Evolutionary conservation across 345 rosid genomes (phyloP), one percentile per base, ranked within the genome.

Genomic region (Microthlaspi erraticum): DNA sequence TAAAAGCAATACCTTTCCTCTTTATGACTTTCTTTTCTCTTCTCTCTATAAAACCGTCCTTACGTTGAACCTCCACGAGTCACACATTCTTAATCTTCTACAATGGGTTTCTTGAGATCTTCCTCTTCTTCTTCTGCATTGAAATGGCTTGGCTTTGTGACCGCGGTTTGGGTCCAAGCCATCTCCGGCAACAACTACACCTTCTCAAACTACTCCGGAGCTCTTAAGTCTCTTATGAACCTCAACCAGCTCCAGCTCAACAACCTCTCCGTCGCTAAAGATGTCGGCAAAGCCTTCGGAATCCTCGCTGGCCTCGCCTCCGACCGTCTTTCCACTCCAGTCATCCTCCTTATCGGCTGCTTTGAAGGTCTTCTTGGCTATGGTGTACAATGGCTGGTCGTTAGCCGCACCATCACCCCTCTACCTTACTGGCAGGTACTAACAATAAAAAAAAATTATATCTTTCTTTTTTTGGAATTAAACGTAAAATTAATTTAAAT

Each of bases 141-240:
- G 17, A 91, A 89, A 86, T 93, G 98, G 98, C 86, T 93, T 23
- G 98, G 97, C 0, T 88, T 93, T 42, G 94, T 93, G 0, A 86
- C 96, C 0, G 98, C 98, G 13, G 94, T 93, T 17, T 93, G 98
- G 98, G 96, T 93, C 16, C 96, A 89, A 76, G 50, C 91, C 62
- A 79, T 93, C 38, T 89, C 98, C 18, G 98, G 98, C 77, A 93
- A 93, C 83, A 93, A 93, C 67, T 91, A 93, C 82, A 85, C 96
- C 1, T 93, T 93, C 79, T 87, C 98, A 1, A 91, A 93, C 62
- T 93, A 93, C 79, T 93, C 98, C 0, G 90, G 85, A 10, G 90
- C 96, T 61, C 81, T 93, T 44, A 93, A 93, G 50, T 75, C 89
- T 18, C 88, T 93, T 7, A 93, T 93, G 98, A 82, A 71, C 71